A percentile compares a stretch with the other conserved stretches of the same genome.
Conservation (phyloP, 176 grass and related monocot genomes). For the Rhipidocladum racemiflorum region DNA sequence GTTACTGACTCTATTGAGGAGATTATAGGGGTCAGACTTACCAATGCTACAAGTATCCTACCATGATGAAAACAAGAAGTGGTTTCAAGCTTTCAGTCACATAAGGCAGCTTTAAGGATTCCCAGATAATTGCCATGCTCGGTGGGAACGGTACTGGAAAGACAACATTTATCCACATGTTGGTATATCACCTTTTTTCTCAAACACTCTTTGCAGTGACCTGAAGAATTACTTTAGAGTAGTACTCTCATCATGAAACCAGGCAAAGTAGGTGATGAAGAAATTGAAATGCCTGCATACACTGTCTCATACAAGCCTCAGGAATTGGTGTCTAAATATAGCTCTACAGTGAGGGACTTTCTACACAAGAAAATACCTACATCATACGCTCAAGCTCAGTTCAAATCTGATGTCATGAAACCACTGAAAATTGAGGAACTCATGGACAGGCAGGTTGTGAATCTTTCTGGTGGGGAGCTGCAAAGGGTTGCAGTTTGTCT, state of each 20-base stretch:
- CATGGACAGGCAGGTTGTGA: constrained; percentile 59
- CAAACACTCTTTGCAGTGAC: background rate
- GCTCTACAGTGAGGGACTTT: constrained; percentile 53
- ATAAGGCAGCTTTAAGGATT: constrained; percentile 67
- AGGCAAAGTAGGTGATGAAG: constrained; percentile 45
- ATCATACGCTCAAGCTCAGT: constrained; percentile 61
- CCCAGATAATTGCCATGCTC: constrained; percentile 72
- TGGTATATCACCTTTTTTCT: constrained; percentile 44
- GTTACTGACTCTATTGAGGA: no score
- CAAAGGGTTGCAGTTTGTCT: constrained; percentile 65
- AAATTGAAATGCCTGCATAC: constrained; percentile 66
- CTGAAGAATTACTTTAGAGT: background rate
- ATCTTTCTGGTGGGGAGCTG: constrained; percentile 68
- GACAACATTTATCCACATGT: constrained; percentile 75
- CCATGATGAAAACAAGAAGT: constrained; percentile 57
- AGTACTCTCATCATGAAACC: constrained; percentile 36
- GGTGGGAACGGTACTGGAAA: constrained; percentile 84
- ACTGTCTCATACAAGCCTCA: constrained; percentile 80
- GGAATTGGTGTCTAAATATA: constrained; percentile 64
- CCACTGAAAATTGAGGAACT: constrained; percentile 75
- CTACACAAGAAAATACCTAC: constrained; percentile 61
- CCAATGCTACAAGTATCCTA: constrained; percentile 17
- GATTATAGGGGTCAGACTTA: no score
- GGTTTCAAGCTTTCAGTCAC: constrained; percentile 59
- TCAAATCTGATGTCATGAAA: constrained; percentile 77